phyloP scores from a whole-genome alignment of 2,329 filamentous ascomycete species.

The Ramularia collo-cygni region DNA sequence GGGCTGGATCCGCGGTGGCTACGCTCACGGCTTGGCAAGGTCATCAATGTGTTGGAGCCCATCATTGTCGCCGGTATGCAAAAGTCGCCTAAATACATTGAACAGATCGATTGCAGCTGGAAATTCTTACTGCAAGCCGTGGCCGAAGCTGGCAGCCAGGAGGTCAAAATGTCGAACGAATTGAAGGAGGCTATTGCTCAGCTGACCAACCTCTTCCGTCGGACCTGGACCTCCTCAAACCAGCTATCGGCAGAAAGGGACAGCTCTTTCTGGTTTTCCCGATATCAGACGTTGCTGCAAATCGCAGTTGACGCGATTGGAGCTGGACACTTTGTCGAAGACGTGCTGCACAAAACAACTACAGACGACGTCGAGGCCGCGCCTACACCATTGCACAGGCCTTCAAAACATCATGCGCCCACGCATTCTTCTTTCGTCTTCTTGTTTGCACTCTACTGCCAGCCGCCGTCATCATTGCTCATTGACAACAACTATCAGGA shows the following conservation, averaged over 20 bases:
- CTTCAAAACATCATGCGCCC: conserved; percentile 44
- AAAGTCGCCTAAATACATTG: conserved; percentile 19
- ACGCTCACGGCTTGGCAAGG: conserved; percentile 58
- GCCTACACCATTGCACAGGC: conserved; percentile 59
- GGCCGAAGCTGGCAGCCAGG: conserved; percentile 66
- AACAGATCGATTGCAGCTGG: conserved; percentile 25
- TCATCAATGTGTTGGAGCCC: conserved; percentile 57
- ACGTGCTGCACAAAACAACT: conserved; percentile 45
- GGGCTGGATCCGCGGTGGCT: conserved; percentile 82
- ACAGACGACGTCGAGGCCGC: conserved; percentile 55
- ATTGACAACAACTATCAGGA: conserved; percentile 6
- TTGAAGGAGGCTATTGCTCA: conserved; percentile 71
- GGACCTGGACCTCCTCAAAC: conserved; percentile 52
- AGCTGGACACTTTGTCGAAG: conserved; percentile 45
- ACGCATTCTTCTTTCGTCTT: conserved; percentile 58
- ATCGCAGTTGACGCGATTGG: conserved; percentile 47
- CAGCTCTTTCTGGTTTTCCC: conserved; percentile 14
- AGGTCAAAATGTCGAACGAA: conserved; percentile 81
- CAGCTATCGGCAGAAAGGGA: conserved; percentile 7
- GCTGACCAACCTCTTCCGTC: conserved; percentile 61
- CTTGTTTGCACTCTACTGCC: conserved; percentile 20
- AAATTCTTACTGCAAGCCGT: conserved; percentile 54
- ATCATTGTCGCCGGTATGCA: conserved; percentile 47
- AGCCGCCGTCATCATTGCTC: conserved; percentile 8
- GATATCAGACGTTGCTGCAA: conserved; percentile 21